phyloP scores from a whole-genome alignment of 1,284 basidiomycete genomes.

The Rhodotorula sp. region DNA sequence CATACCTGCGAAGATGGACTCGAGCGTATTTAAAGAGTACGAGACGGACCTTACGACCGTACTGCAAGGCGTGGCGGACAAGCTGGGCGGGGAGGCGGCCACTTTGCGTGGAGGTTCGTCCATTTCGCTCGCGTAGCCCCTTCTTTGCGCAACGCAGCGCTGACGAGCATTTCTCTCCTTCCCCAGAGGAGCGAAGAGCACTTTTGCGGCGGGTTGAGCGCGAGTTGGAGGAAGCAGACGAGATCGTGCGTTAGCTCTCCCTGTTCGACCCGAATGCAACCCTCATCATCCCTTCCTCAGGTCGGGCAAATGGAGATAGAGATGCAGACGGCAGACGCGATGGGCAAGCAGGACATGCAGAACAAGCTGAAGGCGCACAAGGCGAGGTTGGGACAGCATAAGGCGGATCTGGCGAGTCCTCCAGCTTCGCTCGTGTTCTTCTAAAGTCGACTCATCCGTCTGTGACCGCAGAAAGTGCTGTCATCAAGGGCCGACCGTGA shows the following conservation, averaged over 20 bases:
- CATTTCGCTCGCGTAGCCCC: no score
- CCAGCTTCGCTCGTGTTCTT: not conserved
- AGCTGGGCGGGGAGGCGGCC: slow-evolving; percentile 21
- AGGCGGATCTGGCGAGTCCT: slow-evolving; percentile 62
- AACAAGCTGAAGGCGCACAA: slow-evolving; percentile 70
- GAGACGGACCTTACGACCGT: slow-evolving; percentile 32
- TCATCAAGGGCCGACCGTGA: slow-evolving; percentile 50
- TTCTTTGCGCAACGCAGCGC: not conserved
- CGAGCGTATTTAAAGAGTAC: slow-evolving; percentile 32
- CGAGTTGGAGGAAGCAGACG: slow-evolving; percentile 97
- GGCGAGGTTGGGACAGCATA: slow-evolving; percentile 67
- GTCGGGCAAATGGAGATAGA: slow-evolving; percentile 99
- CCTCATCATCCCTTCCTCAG: slow-evolving; percentile 51
- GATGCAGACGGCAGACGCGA: slow-evolving; percentile 77
- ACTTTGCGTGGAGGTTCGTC: slow-evolving; percentile 25
- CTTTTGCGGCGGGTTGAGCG: slow-evolving; percentile 82
- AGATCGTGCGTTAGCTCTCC: slow-evolving; percentile 66
- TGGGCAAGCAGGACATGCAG: slow-evolving; percentile 68
- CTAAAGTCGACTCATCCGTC: not conserved
- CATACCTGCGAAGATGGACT: slow-evolving; percentile 9
- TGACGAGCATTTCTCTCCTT: not conserved
- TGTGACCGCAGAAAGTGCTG: slow-evolving; percentile 50
- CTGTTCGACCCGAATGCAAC: not conserved
- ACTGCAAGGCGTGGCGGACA: slow-evolving; percentile 13
- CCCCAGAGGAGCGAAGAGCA: slow-evolving; percentile 74